Base-by-base conservation (phyloP, 805 yeast genomes). In the Lipomyces sp. region DNA sequence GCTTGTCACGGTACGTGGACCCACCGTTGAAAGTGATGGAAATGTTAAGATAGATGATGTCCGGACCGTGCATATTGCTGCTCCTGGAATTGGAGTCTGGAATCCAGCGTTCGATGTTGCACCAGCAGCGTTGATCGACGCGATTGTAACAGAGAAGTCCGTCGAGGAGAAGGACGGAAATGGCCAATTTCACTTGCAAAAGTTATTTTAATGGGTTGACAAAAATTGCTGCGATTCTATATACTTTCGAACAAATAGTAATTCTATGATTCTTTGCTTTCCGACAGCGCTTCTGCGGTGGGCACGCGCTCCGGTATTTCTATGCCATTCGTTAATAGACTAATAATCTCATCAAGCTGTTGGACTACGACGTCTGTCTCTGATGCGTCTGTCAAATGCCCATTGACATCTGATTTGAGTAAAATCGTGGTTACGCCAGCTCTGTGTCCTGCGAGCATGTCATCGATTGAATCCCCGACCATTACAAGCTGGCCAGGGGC, bases 31-130 rank as follows among this genome's bases (percentile, higher is more conserved):
- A 43, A 67, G 63, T 1, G 63, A 67, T 22, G 74, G 61, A 21
- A 47, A 37, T 14, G 49, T 63, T 13, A 38, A 53, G 34, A 42
- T 53, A 6, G 45, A 73, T 71, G 6, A 57, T 55, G 16, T 61
- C 65, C 35, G 55, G 58, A 81, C 81, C 18, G 84, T 89, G 13
- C 84, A 86, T 35, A 77, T 84, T 51, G 96, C 96, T 1, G 93
- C 98, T 2, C 84, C 85, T 1, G 85, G 84, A 0, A 83, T 90
- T 29, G 71, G 75, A 3, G 96, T 89, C 1, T 91, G 97, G 97
- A 93, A 93, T 63, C 98, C 98, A 0, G 84, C 97, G 0, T 91
- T 91, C 63, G 98, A 91, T 64, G 88, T 93, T 14, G 88, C 98
- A 2, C 96, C 96, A 0, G 82, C 83, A 61, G 76, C 75, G 39